Percentiles rank a stretch among this genome's conserved stretches.
Conservation (phyloP, 2,329 filamentous ascomycete genomes). For the Arthroderma sp. region DNA sequence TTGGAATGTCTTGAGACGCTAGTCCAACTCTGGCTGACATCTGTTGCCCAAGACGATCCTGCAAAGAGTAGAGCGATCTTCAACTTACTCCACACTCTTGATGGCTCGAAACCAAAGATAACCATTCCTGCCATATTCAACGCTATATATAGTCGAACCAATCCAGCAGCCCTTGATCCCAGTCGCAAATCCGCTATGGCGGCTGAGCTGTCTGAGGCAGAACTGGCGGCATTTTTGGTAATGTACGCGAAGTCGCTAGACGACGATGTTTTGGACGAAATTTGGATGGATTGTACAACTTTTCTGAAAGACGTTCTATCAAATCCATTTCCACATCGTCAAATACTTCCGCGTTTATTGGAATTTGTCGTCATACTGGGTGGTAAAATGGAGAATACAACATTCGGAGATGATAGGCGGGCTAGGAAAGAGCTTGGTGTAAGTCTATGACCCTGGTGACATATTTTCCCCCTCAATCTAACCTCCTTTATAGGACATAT, state of each 20-base stretch:
- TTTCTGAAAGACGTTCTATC: constrained; percentile 81
- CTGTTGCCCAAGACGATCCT: constrained; percentile 32
- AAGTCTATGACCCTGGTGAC: constrained; percentile 26
- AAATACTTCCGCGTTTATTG: constrained; percentile 71
- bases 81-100: constrained; percentile 76
- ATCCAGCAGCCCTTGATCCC: constrained; percentile 64
- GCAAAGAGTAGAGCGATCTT: constrained; percentile 55
- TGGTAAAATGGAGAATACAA: constrained; percentile 94
- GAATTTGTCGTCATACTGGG: constrained; percentile 84
- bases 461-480: constrained; percentile 1
- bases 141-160: constrained; percentile 87
- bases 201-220: constrained; percentile 66
- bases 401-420: constrained; percentile 83
- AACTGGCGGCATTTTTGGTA: constrained; percentile 77
- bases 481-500: constrained; percentile 55
- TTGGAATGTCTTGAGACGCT: constrained; percentile 88
- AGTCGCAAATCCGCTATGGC: constrained; percentile 77
- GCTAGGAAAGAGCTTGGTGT: constrained; percentile 85
- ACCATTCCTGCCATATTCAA: constrained; percentile 92
- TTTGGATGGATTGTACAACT: constrained; percentile 86
- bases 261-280: constrained; percentile 95
- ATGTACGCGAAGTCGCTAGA: constrained; percentile 83
- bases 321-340: constrained; percentile 89
- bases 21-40: constrained; percentile 64
- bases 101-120: constrained; percentile 79